These are phyloP conservation scores for Oryza glumipatula DNA, from an alignment of 176 grass and related monocot species.

Conservation along the genomic window DNA sequence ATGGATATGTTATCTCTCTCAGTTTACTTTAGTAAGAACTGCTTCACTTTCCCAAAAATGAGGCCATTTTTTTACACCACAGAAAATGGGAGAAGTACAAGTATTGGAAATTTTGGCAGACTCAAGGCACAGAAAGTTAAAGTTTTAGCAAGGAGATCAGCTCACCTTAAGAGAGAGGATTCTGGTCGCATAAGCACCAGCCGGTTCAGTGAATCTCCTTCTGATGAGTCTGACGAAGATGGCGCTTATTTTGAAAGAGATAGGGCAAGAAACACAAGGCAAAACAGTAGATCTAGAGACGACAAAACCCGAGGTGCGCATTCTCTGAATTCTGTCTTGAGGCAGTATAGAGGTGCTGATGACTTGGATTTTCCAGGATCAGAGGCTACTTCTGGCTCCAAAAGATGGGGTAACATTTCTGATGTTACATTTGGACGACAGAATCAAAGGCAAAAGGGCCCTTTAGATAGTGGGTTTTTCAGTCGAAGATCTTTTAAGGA, in stretches of 20 bases:
- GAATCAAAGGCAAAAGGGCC: constrained; percentile 33
- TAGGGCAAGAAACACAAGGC: constrained; percentile 1
- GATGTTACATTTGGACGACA: constrained; percentile 36
- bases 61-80: constrained; percentile 36
- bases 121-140: constrained; percentile 74
- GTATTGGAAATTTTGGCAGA: constrained; percentile 57
- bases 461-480: constrained; percentile 70
- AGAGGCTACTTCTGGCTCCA: constrained; percentile 39
- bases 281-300: constrained; percentile 20
- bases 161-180: constrained; percentile 40
- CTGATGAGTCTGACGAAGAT: constrained; percentile 8
- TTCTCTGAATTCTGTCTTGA: constrained; percentile 44
- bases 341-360: constrained; percentile 26
- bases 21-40: background rate
- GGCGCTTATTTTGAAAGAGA: constrained; percentile 21
- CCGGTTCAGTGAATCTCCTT: background rate
- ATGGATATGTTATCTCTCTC: background rate
- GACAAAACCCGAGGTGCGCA: constrained; percentile 10
- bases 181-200: background rate
- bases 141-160: constrained; percentile 53
- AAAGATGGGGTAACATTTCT: constrained; percentile 52
- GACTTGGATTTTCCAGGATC: background rate
- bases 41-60: background rate
- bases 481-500: constrained; percentile 77
- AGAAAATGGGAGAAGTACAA: constrained; percentile 32